phyloP scores from a whole-genome alignment of 306 rosid genomes.

The Acacia acuminata region DNA sequence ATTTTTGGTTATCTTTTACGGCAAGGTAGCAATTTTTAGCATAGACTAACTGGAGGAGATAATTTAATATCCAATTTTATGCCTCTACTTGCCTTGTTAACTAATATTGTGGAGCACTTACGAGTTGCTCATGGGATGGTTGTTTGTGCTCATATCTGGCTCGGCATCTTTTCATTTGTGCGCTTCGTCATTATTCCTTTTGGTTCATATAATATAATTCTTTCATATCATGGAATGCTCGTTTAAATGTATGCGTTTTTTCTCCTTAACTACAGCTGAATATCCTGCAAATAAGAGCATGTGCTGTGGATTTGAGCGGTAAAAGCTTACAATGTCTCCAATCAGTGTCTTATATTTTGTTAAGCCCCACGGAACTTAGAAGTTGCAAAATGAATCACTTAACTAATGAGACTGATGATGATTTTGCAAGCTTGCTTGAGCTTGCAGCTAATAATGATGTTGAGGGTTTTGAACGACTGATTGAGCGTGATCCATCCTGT shows the following conservation, averaged over 20 bases:
- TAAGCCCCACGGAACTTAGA: conserved; percentile 22
- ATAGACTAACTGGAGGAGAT: not conserved
- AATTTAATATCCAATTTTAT: not conserved
- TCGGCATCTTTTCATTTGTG: not conserved
- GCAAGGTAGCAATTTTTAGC: not conserved
- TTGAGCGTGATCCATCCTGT: conserved; percentile 59
- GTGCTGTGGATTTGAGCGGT: conserved; percentile 46
- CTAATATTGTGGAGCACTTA: not conserved
- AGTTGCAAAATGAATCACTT: conserved; percentile 55
- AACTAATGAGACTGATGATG: conserved; percentile 60
- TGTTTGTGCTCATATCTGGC: not conserved
- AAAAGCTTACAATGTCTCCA: conserved; percentile 23
- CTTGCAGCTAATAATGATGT: conserved; percentile 66
- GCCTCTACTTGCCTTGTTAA: not conserved
- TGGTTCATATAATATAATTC: not conserved
- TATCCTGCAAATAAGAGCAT: conserved; percentile 43
- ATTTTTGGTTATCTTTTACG: not conserved
- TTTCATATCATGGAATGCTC: not conserved
- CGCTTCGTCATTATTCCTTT: conserved; percentile 1
- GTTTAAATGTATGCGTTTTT: not conserved
- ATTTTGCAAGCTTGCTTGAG: conserved; percentile 64
- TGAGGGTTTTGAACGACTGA: conserved; percentile 55
- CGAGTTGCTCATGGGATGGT: not conserved
- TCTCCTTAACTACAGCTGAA: conserved; percentile 26
- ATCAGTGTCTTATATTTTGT: conserved; percentile 14